Evolutionary conservation across 495 filamentous ascomycete species (phyloP), one percentile per base, ranked within the genome.

Genomic region (Penicillium ochrochloron): DNA sequence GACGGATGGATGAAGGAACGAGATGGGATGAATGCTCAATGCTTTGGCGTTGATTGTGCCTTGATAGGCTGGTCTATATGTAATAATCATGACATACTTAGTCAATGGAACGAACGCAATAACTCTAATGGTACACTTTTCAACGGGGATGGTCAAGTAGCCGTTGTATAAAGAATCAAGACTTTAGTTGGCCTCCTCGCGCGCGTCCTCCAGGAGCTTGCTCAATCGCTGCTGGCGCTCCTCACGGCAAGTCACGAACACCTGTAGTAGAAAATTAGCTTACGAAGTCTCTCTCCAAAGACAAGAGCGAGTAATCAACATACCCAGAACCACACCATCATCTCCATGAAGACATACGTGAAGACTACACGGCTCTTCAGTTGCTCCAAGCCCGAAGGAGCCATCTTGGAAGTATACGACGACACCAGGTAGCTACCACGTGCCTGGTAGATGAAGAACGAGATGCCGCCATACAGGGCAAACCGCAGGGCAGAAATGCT

Each of bases 321-420:
- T 44, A 91, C 89, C 92, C 92, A 97, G 73, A 96, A 91, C 93
- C 92, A 96, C 58, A 85, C 83, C 70, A 92, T 80, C 76, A 93
- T 88, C 80, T 97, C 93, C 76, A 95, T 73, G 71, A 96, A 93
- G 15, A 85, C 87, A 77, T 90, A 96, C 0, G 91, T 89, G 70
- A 97, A 96, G 12, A 95, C 87, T 8, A 94, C 82, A 29, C 90
- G 76, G 69, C 92, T 94, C 78, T 92, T 90, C 70, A 95, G 70
- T 37, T 87, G 85, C 62, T 86, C 90, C 73, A 78, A 64, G 23
- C 73, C 79, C 23, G 58, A 66, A 21, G 51, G 55, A 10, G 61
- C 67, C 53, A 65, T 73, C 66, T 61, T 70, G 60, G 59, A 71
- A 57, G 23, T 62, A 77, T 62, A 70, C 37, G 58, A 62, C 44